Conservation (phyloP, 208 protist species). For the Porcisia deanei region DNA sequence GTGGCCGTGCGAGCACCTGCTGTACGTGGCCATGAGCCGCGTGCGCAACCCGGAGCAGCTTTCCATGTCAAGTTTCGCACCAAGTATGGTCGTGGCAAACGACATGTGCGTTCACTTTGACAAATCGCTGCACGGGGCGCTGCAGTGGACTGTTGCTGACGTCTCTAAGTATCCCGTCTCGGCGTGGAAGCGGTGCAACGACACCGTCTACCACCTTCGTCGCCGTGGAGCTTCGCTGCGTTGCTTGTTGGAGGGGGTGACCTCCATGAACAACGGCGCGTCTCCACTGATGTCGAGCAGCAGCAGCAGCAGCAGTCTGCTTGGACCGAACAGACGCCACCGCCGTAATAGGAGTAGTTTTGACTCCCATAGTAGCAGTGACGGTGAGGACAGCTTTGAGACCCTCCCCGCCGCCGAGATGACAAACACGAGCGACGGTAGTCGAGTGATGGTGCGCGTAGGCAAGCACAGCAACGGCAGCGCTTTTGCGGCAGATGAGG, state of each 20-base stretch:
- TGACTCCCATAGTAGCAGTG: background rate
- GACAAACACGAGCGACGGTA: conserved; percentile 12
- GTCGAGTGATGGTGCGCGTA: conserved; percentile 16
- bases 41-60: conserved; percentile 91
- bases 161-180: conserved; percentile 63
- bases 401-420: background rate
- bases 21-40: conserved; percentile 91
- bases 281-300: conserved; percentile 6
- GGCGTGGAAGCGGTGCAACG: conserved; percentile 87
- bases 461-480: conserved; percentile 5
- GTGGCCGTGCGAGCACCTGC: conserved; percentile 89
- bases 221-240: conserved; percentile 68
- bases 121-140: conserved; percentile 37
- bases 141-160: conserved; percentile 39
- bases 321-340: background rate
- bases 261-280: conserved; percentile 19
- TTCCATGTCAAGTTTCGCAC: conserved; percentile 73
- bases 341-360: conserved; percentile 2
- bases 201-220: conserved; percentile 84
- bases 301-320: background rate
- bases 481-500: background rate
- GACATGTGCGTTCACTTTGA: conserved; percentile 78
- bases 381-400: conserved; percentile 2
- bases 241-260: conserved; percentile 48
- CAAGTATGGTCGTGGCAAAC: conserved; percentile 83